These are phyloP conservation scores for Gilbertella persicaria DNA, from an alignment of 371 early-diverging fungal genomes.

Conservation along the genomic window DNA sequence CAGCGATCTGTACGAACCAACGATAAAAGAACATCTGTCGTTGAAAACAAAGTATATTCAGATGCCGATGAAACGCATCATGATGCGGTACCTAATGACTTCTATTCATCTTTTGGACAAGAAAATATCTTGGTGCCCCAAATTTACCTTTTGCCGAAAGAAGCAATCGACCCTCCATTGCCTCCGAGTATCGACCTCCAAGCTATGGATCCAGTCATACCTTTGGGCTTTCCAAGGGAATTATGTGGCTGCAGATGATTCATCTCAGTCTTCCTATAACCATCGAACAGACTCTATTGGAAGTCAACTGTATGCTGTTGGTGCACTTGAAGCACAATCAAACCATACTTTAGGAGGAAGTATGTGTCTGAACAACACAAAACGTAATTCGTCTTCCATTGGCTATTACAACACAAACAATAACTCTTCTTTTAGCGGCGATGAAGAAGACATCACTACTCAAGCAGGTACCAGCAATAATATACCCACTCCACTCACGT, in stretches of 20 bases:
- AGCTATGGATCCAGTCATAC: conserved; percentile 24
- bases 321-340: conserved; percentile 5
- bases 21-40: background rate
- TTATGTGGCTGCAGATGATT: conserved; percentile 8
- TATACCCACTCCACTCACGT: background rate
- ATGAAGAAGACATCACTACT: background rate
- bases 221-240: conserved; percentile 14
- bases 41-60: background rate
- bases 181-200: conserved; percentile 6
- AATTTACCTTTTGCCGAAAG: conserved; percentile 13
- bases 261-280: conserved; percentile 1
- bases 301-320: background rate
- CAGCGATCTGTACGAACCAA: background rate
- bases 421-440: background rate
- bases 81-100: background rate
- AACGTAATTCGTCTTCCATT: background rate
- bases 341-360: conserved; percentile 12
- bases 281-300: conserved; percentile 1
- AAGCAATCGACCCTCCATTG: background rate
- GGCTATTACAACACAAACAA: background rate
- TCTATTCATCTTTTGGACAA: too few relatives aligned
- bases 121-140: conserved; percentile 6
- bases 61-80: background rate
- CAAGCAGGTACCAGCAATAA: background rate
- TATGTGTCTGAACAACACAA: background rate